These are phyloP conservation scores for Cyclocybe cylindracea DNA, from an alignment of 768 basidiomycete genomes.

Conservation along the genomic window DNA sequence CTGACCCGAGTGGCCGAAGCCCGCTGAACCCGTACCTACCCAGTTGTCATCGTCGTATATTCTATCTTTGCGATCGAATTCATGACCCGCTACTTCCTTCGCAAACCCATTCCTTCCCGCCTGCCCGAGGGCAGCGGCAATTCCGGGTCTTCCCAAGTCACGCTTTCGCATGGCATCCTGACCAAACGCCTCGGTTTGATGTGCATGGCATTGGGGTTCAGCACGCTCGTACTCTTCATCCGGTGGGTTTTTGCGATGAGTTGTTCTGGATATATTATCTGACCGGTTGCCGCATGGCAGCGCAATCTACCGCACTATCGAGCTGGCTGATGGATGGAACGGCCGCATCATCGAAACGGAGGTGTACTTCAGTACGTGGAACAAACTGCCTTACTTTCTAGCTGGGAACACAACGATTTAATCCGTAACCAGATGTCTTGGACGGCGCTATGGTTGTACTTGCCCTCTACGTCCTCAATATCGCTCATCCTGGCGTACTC, in stretches of 20 bases:
- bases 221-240: slow-evolving; percentile 45
- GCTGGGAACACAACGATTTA: neutral
- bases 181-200: slow-evolving; percentile 29
- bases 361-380: slow-evolving; percentile 33
- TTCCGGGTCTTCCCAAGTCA: no score
- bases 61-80: slow-evolving; percentile 45
- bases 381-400: neutral
- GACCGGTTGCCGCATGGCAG: slow-evolving; percentile 23
- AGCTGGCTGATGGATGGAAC: slow-evolving; percentile 51
- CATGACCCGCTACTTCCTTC: slow-evolving; percentile 37
- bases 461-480: slow-evolving; percentile 49
- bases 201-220: slow-evolving; percentile 36
- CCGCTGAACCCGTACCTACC: neutral
- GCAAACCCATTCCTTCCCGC: slow-evolving; percentile 28
- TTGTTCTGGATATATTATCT: neutral
- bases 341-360: slow-evolving; percentile 51
- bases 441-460: slow-evolving; percentile 52
- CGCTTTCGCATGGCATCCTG: slow-evolving; percentile 7
- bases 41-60: slow-evolving; percentile 46
- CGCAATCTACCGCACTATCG: slow-evolving; percentile 52
- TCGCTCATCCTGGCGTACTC: slow-evolving; percentile 46
- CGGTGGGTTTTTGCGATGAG: slow-evolving; percentile 30
- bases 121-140: slow-evolving; percentile 1
- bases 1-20: neutral
- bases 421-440: slow-evolving; percentile 38